Conservation (phyloP, 2,329 filamentous ascomycete genomes). For the Daldinia eschscholtzii region DNA sequence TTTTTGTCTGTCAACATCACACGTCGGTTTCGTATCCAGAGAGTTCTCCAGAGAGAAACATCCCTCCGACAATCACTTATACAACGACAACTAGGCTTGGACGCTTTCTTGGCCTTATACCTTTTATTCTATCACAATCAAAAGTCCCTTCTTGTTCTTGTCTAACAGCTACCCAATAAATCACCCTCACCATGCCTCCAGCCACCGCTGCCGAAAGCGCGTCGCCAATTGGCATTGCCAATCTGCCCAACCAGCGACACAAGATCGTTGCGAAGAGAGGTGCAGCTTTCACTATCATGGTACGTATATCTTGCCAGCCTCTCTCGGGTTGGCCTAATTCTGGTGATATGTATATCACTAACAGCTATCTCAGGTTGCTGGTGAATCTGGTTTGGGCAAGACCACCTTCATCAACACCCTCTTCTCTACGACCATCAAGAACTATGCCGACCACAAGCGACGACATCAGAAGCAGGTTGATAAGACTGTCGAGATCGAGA, state of each 20-base stretch:
- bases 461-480: constrained; percentile 99
- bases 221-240: constrained; percentile 75
- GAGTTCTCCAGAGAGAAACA: constrained; percentile 15
- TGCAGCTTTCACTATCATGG: constrained; percentile 99
- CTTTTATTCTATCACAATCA: constrained; percentile 18
- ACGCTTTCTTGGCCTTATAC: constrained; percentile 13
- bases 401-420: constrained; percentile 99
- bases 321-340: background rate
- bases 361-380: constrained; percentile 78
- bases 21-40: constrained; percentile 26
- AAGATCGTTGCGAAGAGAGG: constrained; percentile 86
- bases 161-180: constrained; percentile 30
- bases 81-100: constrained; percentile 8
- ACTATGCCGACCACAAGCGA: constrained; percentile 99
- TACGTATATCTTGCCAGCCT: constrained; percentile 59
- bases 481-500: constrained; percentile 99
- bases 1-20: constrained; percentile 48
- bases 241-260: constrained; percentile 79
- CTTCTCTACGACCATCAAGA: constrained; percentile 99
- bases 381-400: constrained; percentile 98
- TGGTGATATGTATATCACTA: constrained; percentile 19
- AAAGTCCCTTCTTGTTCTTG: constrained; percentile 24
- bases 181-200: constrained; percentile 64
- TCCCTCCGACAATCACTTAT: constrained; percentile 20
- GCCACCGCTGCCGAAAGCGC: constrained; percentile 50